phyloP scores from a whole-genome alignment of 1,139 yeast genomes.

The Candida albicans region DNA sequence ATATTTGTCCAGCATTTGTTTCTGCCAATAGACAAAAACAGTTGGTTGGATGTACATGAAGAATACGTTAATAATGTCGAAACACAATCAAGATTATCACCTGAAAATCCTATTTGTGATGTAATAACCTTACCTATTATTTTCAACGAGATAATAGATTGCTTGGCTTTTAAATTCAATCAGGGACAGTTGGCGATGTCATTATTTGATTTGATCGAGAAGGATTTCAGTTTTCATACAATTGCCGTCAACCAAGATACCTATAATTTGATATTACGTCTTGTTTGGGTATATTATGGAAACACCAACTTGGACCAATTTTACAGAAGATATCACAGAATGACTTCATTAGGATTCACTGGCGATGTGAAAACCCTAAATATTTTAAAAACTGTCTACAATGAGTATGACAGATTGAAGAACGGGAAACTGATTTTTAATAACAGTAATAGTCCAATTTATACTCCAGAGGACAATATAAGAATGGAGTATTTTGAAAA shows the following conservation, averaged over 20 bases:
- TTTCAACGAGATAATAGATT: constrained; percentile 33
- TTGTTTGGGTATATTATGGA: constrained; percentile 42
- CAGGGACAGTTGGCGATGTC: constrained; percentile 41
- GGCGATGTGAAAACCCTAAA: constrained; percentile 41
- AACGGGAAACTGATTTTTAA: constrained; percentile 13
- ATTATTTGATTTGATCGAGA: constrained; percentile 36
- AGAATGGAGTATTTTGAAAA: constrained; percentile 31
- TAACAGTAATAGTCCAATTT: constrained; percentile 25
- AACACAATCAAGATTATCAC: constrained; percentile 16
- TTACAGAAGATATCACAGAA: constrained; percentile 37
- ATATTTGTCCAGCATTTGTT: constrained; percentile 9
- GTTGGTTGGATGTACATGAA: constrained; percentile 19
- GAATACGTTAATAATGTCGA: constrained; percentile 19
- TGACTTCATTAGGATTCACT: constrained; percentile 43
- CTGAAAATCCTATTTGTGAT: constrained; percentile 30
- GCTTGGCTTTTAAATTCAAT: constrained; percentile 25
- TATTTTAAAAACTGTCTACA: constrained; percentile 35
- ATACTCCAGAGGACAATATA: constrained; percentile 37
- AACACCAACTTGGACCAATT: constrained; percentile 37
- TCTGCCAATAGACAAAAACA: constrained; percentile 5
- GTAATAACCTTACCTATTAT: constrained; percentile 39
- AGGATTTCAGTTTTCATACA: constrained; percentile 33
- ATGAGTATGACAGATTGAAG: constrained; percentile 37
- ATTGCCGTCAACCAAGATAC: constrained; percentile 44
- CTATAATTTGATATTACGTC: constrained; percentile 39